Base-by-base conservation (phyloP, 1,139 yeast genomes). In the Pichiaceae sp. region DNA sequence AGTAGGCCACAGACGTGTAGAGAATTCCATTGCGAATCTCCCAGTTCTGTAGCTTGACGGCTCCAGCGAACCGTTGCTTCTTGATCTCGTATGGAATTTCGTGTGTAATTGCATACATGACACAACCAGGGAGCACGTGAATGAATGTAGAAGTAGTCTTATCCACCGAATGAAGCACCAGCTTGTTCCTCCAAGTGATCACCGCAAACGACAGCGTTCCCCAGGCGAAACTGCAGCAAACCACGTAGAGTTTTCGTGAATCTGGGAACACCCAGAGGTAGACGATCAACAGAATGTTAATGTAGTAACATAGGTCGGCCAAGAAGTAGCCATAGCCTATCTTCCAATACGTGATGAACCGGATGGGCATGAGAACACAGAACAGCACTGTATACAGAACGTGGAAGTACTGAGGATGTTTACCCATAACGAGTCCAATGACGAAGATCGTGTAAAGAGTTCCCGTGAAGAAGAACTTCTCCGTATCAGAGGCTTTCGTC, bases 161-260 rank as follows among this genome's bases (percentile, higher is more conserved):
- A 46, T 89, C 97, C 44, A 91, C 73, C 15, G 93, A 81, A 54
- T 91, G 98, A 35, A 91, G 67, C 7, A 91, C 97, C 40, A 91
- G 68, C 7, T 96, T 87, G 56, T 91, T 91, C 50, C 95, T 70
- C 98, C 98, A 91, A 0, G 96, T 85, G 29, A 89, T 79, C 16
- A 91, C 96, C 0, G 97, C 97, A 72, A 86, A 89, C 8, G 95
- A 75, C 38, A 91, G 62, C 0, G 96, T 85, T 1, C 97, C 97
- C 64, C 82, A 78, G 2, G 94, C 72, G 41, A 91, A 73, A 12
- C 96, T 82, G 60, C 85, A 89, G 47, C 93, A 87, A 8, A 91
- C 72, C 19, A 85, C 75, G 59, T 82, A 89, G 30, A 91, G 63
- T 39, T 78, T 70, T 32, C 69, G 68, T 1, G 95, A 84, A 31